Evolutionary conservation across 208 protist genomes (phyloP).

Genomic region (Wallacemonas sp.): DNA sequence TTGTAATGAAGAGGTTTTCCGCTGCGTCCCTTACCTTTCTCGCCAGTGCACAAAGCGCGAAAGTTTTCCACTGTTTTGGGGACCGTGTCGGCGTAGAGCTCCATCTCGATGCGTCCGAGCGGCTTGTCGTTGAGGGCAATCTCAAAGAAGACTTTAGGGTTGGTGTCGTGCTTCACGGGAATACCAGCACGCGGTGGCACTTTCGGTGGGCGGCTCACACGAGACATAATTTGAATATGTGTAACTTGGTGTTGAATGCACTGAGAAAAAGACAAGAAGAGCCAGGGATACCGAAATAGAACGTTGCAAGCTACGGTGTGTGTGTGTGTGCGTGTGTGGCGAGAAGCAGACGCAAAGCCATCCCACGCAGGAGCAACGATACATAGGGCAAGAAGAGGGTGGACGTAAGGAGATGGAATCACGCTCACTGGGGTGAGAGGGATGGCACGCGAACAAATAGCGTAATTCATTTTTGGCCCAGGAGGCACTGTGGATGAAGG

Average conservation of each 20-base stretch:
- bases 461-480: too few species aligned
- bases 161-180: slow-evolving; percentile 20
- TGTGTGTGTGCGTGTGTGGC: too few species aligned
- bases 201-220: slow-evolving; percentile 65
- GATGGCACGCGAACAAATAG: too few species aligned
- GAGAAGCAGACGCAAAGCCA: too few species aligned
- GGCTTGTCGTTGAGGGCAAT: slow-evolving; percentile 72
- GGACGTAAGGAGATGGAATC: too few species aligned
- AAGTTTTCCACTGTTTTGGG: slow-evolving; percentile 96
- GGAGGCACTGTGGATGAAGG: too few species aligned
- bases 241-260: neutral
- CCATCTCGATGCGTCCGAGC: slow-evolving; percentile 86
- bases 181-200: slow-evolving; percentile 27
- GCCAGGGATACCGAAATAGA: too few species aligned
- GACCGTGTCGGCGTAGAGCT: slow-evolving; percentile 91
- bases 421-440: too few species aligned
- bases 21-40: slow-evolving; percentile 84
- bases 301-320: too few species aligned
- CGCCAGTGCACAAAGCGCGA: slow-evolving; percentile 86
- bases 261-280: slow-evolving; percentile 15
- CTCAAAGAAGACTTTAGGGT: slow-evolving; percentile 92
- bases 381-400: too few species aligned
- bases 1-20: slow-evolving; percentile 98
- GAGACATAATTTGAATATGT: slow-evolving; percentile 36
- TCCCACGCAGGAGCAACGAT: too few species aligned